A percentile compares a stretch with the other conserved stretches of the same genome.
These are phyloP conservation scores for Apostasia ramifera DNA, from an alignment of 106 monocot genomes.

Conservation along the genomic window DNA sequence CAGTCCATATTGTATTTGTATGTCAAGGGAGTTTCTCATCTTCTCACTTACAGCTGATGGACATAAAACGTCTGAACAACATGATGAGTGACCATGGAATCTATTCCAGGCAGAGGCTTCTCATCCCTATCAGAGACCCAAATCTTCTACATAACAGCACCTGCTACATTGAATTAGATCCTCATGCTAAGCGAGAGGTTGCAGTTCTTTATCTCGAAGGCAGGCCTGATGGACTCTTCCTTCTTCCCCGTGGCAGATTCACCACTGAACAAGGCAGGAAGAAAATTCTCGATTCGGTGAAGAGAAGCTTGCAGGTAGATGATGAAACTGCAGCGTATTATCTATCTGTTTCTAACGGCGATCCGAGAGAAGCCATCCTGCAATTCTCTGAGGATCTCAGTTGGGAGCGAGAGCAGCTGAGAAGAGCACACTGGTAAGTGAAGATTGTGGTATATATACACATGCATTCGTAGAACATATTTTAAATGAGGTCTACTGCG, in stretches of 20 bases:
- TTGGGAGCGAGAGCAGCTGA: constrained; percentile 57
- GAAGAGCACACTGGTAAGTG: background rate
- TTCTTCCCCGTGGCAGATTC: background rate
- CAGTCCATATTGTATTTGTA: too few relatives aligned
- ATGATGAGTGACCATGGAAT: constrained; percentile 99
- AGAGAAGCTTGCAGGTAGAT: constrained; percentile 70
- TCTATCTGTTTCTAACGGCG: constrained; percentile 61
- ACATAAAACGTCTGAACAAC: constrained; percentile 88
- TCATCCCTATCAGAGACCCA: constrained; percentile 69
- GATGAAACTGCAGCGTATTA: constrained; percentile 93
- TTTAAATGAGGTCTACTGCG: too few relatives aligned
- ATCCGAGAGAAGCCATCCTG: constrained; percentile 71
- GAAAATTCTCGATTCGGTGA: constrained; percentile 59
- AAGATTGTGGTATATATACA: too few relatives aligned
- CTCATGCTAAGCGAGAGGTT: constrained; percentile 80
- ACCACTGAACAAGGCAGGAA: constrained; percentile 28
- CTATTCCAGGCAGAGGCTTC: constrained; percentile 77
- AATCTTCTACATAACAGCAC: constrained; percentile 49
- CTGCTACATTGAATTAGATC: constrained; percentile 80
- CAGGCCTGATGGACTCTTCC: constrained; percentile 18
- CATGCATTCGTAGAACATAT: too few relatives aligned
- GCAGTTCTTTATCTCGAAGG: constrained; percentile 78
- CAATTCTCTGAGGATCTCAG: constrained; percentile 67
- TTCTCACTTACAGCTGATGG: constrained; percentile 55
- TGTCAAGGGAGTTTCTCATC: background rate